Evolutionary conservation across 169 alveolate species (phyloP).

Genomic region (Cryptosporidium baileyi): DNA sequence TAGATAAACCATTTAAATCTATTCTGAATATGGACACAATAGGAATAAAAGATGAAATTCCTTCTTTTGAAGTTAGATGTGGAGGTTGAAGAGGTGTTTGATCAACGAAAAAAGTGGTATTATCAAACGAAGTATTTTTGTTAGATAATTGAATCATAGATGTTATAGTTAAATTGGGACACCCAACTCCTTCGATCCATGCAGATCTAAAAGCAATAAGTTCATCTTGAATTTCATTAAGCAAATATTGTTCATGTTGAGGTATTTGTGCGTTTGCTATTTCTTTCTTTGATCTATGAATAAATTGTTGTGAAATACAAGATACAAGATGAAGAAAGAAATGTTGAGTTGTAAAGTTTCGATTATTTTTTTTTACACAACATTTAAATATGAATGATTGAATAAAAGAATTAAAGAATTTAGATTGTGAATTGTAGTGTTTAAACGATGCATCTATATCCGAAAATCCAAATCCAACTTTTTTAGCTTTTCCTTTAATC

Average conservation of each 20-base stretch:
- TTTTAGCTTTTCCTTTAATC: slow-evolving; percentile 3
- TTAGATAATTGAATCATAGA: slow-evolving; percentile 40
- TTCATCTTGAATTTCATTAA: slow-evolving; percentile 56
- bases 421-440: neutral
- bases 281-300: slow-evolving; percentile 52
- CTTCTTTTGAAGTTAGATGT: slow-evolving; percentile 41
- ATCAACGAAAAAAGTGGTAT: slow-evolving; percentile 7
- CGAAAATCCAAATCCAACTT: slow-evolving; percentile 59
- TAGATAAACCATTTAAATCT: neutral
- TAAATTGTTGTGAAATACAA: slow-evolving; percentile 51
- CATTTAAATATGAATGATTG: slow-evolving; percentile 23
- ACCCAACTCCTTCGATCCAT: slow-evolving; percentile 69
- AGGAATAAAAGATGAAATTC: slow-evolving; percentile 55
- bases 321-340: slow-evolving; percentile 53
- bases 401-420: slow-evolving; percentile 12
- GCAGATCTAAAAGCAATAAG: slow-evolving; percentile 49
- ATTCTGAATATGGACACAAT: slow-evolving; percentile 18
- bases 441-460: slow-evolving; percentile 4
- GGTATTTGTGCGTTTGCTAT: slow-evolving; percentile 52
- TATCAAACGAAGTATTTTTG: slow-evolving; percentile 4
- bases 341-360: slow-evolving; percentile 59
- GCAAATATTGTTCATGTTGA: slow-evolving; percentile 63
- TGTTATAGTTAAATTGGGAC: slow-evolving; percentile 55
- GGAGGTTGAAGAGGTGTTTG: slow-evolving; percentile 70
- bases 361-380: slow-evolving; percentile 26